phyloP scores from a whole-genome alignment of 2,329 filamentous ascomycete genomes.

The Trichophyton benhamiae region DNA sequence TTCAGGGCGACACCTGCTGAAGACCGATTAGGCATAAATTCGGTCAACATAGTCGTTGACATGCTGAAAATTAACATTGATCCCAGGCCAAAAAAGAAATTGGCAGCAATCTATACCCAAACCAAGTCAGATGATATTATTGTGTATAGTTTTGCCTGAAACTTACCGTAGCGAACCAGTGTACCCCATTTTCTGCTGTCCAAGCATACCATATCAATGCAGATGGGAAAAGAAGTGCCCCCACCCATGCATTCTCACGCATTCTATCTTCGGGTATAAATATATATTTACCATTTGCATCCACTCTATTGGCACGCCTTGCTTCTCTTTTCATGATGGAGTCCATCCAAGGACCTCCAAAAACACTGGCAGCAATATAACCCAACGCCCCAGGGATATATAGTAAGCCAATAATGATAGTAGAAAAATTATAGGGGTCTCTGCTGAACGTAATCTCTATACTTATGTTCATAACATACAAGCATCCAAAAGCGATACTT shows the following conservation, averaged over 20 bases:
- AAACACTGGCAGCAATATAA: conserved; percentile 55
- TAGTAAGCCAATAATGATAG: conserved; percentile 58
- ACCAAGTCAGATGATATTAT: conserved; percentile 5
- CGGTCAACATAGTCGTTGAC: conserved; percentile 70
- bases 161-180: conserved; percentile 48
- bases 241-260: conserved; percentile 69
- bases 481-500: conserved; percentile 59
- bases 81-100: conserved; percentile 63
- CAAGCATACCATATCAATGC: conserved; percentile 68
- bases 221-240: conserved; percentile 55
- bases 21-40: conserved; percentile 62
- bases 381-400: conserved; percentile 67
- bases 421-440: conserved; percentile 55
- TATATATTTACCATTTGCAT: conserved; percentile 52
- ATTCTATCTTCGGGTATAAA: conserved; percentile 70
- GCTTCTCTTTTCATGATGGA: conserved; percentile 68
- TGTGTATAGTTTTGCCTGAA: conserved; percentile 18
- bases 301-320: conserved; percentile 54
- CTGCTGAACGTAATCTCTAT: conserved; percentile 57
- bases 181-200: conserved; percentile 50
- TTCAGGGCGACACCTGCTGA: conserved; percentile 67
- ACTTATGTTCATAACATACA: conserved; percentile 68
- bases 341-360: conserved; percentile 69
- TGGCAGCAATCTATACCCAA: conserved; percentile 41
- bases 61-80: conserved; percentile 68